phyloP scores from a whole-genome alignment of 768 basidiomycete genomes.

The Nevesoporus exiguus region DNA sequence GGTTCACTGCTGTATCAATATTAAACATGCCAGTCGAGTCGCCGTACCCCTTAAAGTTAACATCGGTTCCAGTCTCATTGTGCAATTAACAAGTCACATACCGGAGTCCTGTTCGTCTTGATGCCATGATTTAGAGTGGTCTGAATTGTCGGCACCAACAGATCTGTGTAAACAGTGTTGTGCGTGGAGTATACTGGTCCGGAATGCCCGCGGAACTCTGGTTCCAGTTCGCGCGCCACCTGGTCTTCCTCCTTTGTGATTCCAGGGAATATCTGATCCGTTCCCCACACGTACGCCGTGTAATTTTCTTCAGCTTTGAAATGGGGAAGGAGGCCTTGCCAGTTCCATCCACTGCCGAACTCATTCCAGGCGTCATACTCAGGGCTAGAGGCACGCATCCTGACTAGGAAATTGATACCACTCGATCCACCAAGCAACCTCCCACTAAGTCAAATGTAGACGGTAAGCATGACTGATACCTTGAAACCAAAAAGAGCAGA shows the following conservation, averaged over 20 bases:
- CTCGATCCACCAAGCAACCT: conserved; percentile 20
- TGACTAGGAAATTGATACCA: conserved; percentile 17
- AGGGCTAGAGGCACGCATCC: conserved; percentile 17
- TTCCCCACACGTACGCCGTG: conserved; percentile 2
- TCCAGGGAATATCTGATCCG: conserved; percentile 12
- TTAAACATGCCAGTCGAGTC: conserved; percentile 19
- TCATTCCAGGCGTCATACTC: conserved; percentile 20
- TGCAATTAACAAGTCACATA: neutral
- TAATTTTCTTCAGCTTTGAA: conserved; percentile 14
- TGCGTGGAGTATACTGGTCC: conserved; percentile 14
- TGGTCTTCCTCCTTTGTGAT: conserved; percentile 11
- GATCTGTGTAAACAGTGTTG: conserved; percentile 13
- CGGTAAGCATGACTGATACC: too few relatives aligned
- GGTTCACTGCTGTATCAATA: conserved; percentile 15
- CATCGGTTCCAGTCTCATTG: neutral
- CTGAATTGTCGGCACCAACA: conserved; percentile 11
- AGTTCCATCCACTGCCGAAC: conserved; percentile 18
- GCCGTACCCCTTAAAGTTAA: conserved; percentile 4
- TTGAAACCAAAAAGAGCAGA: neutral
- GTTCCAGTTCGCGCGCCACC: conserved; percentile 4
- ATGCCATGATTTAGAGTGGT: conserved; percentile 4
- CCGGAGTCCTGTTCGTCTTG: conserved; percentile 13
- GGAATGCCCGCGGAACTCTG: conserved; percentile 10
- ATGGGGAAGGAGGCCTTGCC: conserved; percentile 13
- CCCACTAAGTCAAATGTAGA: conserved; percentile 3